These are phyloP conservation scores for Podila horticola DNA, from an alignment of 192 early-diverging fungal genomes.

Conservation along the genomic window DNA sequence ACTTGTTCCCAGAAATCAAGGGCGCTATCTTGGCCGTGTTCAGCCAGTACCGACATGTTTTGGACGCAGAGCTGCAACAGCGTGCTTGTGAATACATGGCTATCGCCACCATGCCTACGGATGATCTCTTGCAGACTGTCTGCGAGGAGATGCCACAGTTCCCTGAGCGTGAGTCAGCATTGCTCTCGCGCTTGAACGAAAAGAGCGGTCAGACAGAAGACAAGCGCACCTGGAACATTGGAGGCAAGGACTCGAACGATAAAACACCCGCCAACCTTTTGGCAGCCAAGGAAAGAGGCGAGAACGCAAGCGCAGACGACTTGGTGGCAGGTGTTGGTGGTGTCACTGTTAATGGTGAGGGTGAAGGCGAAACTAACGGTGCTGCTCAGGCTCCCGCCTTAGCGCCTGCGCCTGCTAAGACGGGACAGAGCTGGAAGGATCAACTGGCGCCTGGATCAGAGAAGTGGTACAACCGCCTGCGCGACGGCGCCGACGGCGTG, in stretches of 20 bases:
- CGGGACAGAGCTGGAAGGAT: conserved; percentile 49
- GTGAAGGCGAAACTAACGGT: conserved; percentile 46
- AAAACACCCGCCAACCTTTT: conserved; percentile 60
- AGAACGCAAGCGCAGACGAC: conserved; percentile 45
- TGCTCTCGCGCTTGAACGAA: conserved; percentile 85
- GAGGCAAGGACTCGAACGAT: conserved; percentile 84
- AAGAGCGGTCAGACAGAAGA: conserved; percentile 94
- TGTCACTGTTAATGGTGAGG: conserved; percentile 24
- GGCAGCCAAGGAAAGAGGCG: conserved; percentile 43
- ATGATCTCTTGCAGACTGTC: conserved; percentile 89
- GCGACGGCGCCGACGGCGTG: conserved; percentile 85
- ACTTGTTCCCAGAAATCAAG: conserved; percentile 98
- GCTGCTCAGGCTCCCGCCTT: conserved; percentile 31
- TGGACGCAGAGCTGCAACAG: conserved; percentile 98
- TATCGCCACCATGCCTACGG: conserved; percentile 83
- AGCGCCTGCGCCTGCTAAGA: conserved; percentile 3
- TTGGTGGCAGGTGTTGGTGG: conserved; percentile 19
- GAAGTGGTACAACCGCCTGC: conserved; percentile 66
- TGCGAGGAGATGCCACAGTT: conserved; percentile 99
- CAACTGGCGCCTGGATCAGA: conserved; percentile 62
- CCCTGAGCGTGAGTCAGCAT: conserved; percentile 91
- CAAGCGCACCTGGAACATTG: conserved; percentile 94
- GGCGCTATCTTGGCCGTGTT: conserved; percentile 87
- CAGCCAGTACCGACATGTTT: conserved; percentile 84
- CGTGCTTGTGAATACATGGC: conserved; percentile 96